Conservation (phyloP, 305 asterid genomes). For the Solanum hybrid region DNA sequence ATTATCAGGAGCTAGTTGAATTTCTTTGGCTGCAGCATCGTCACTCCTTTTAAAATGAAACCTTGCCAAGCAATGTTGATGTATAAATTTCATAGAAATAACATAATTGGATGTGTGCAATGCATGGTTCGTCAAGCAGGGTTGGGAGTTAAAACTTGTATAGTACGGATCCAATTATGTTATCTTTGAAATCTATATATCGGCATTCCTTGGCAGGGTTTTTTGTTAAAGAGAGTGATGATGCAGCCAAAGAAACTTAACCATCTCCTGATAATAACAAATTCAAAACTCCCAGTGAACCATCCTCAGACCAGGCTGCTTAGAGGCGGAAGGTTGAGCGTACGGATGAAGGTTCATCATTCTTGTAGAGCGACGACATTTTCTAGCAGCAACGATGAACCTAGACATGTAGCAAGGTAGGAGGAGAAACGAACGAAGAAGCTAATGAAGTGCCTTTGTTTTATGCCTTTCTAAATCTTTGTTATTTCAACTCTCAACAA, state of each 20-base stretch:
- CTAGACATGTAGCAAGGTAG: not conserved
- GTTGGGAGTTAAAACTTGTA: not conserved
- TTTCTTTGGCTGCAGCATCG: constrained; percentile 5
- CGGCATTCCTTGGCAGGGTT: constrained; percentile 18
- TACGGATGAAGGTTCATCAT: constrained; percentile 24
- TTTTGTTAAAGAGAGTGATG: constrained; percentile 13
- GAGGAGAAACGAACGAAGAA: constrained; percentile 30
- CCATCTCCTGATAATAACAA: constrained; percentile 4
- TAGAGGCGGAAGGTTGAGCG: constrained; percentile 21
- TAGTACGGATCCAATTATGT: not conserved
- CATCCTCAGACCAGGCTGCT: constrained; percentile 9
- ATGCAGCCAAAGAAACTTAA: constrained; percentile 8
- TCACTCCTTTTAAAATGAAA: constrained; percentile 15
- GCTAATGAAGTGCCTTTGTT: constrained; percentile 43
- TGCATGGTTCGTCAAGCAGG: not conserved
- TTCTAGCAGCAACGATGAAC: not conserved
- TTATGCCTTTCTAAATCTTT: constrained; percentile 28
- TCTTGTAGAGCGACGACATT: constrained; percentile 2
- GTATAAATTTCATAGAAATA: not conserved
- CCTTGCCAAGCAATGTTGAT: constrained; percentile 17
- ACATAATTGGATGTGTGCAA: not conserved
- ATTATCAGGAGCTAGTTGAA: not conserved
- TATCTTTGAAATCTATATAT: not conserved
- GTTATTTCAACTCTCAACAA: not conserved
- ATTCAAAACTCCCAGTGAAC: not conserved